Evolutionary conservation across 1,139 yeast genomes (phyloP), one percentile per base, ranked within the genome.

Genomic region (Diutina mesorugosa): DNA sequence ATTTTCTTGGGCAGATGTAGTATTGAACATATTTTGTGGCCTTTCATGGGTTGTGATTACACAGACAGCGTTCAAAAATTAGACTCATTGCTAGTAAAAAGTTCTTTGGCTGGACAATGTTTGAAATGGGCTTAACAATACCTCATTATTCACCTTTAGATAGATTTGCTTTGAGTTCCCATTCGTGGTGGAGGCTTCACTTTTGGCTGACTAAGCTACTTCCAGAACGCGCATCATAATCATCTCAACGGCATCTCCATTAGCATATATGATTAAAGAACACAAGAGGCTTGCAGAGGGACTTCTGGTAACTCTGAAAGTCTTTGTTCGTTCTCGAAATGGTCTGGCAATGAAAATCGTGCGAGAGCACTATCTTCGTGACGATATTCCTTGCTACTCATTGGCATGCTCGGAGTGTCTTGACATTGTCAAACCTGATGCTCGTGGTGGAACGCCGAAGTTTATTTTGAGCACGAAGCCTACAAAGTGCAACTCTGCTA

Each of bases 341-440:
- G 98, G 98, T 12, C 85, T 87, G 56, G 97, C 97, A 6, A 79
- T 91, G 51, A 93, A 93, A 68, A 79, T 95, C 47, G 97, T 90
- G 28, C 80, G 98, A 63, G 99, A 95, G 68, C 98, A 91, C 68
- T 95, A 95, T 67, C 75, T 95, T 58, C 79, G 99, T 67, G 83
- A 82, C 57, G 99, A 95, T 69, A 90, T 95, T 58, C 96, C 97
- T 26, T 93, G 99, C 69, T 83, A 86, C 55, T 89, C 97, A 2
- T 76, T 74, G 62, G 74, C 80, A 1, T 95, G 99, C 70, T 67
- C 71, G 14, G 67, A 67, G 52, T 93, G 99, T 69, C 78, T 75
- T 21, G 75, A 72, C 28, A 77, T 80, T 21, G 72, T 83, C 55
- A 72, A 76, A 58, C 81, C 90, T 7, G 80, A 80, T 62, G 75